Evolutionary conservation across 768 basidiomycete genomes (phyloP).

Genomic region (Cubamyces lactineus): DNA sequence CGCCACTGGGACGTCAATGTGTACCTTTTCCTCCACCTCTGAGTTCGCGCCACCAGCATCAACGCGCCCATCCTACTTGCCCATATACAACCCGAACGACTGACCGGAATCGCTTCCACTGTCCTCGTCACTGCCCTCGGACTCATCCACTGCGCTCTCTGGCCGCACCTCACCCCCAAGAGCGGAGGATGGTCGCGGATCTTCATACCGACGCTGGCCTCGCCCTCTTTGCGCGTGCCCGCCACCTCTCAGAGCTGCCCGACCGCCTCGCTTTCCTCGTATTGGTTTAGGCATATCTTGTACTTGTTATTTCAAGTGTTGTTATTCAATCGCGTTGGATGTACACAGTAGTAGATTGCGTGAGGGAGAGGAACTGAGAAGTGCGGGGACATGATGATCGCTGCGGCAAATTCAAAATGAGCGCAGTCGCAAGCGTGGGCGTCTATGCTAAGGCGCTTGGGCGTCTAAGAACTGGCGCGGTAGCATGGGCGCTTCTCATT

Average conservation of each 20-base stretch:
- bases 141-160: slow-evolving; percentile 58
- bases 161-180: slow-evolving; percentile 48
- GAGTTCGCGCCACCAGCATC: slow-evolving; percentile 2
- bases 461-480: neutral
- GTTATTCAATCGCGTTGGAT: neutral
- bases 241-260: slow-evolving; percentile 7
- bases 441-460: neutral
- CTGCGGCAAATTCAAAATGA: slow-evolving; percentile 6
- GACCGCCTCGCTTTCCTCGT: slow-evolving; percentile 18
- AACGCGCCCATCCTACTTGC: neutral
- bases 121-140: slow-evolving; percentile 41
- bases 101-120: slow-evolving; percentile 34
- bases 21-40: slow-evolving; percentile 24
- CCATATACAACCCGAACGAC: neutral
- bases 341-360: too few species aligned
- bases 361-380: neutral
- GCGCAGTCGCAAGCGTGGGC: neutral
- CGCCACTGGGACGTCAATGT: slow-evolving; percentile 71
- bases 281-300: slow-evolving; percentile 7
- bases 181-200: slow-evolving; percentile 18
- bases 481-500: too few species aligned
- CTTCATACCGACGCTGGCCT: slow-evolving; percentile 21
- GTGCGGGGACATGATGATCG: neutral
- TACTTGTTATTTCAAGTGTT: neutral
- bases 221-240: slow-evolving; percentile 22